phyloP scores from a whole-genome alignment of 139 green algal genomes.

The Medakamo hakoo region DNA sequence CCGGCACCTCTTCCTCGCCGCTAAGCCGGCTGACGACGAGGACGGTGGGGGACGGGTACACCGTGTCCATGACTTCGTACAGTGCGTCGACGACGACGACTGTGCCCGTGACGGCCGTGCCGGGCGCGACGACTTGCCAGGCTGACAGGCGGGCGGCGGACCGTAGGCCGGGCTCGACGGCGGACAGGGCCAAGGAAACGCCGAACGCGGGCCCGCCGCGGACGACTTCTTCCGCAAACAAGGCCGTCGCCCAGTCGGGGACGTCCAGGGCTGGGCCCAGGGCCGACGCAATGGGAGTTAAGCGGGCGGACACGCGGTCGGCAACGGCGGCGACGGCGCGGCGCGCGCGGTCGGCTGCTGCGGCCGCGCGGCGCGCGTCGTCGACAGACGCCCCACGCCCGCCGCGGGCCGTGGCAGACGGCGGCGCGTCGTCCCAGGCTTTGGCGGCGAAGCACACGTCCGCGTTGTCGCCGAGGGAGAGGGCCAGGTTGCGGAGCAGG shows the following conservation, averaged over 20 bases:
- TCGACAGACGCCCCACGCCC: conserved; percentile 51
- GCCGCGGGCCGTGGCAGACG: conserved; percentile 16
- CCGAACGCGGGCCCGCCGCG: conserved; percentile 84
- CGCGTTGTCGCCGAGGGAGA: conserved; percentile 83
- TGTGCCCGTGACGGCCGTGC: conserved; percentile 30
- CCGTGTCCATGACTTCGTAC: conserved; percentile 70
- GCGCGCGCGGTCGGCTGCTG: conserved; percentile 74
- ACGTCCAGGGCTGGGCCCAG: conserved; percentile 57
- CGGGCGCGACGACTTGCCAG: conserved; percentile 81
- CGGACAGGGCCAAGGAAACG: conserved; percentile 53
- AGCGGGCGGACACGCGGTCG: conserved; percentile 36
- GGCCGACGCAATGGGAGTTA: conserved; percentile 28
- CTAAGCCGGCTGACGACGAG: conserved; percentile 65
- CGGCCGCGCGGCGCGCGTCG: conserved; percentile 63
- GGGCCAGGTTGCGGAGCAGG: conserved; percentile 89
- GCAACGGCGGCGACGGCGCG: conserved; percentile 44
- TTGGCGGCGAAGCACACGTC: conserved; percentile 95
- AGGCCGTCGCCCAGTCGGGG: conserved; percentile 64
- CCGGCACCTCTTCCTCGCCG: conserved; percentile 88
- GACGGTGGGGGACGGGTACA: conserved; percentile 65
- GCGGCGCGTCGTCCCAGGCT: conserved; percentile 60
- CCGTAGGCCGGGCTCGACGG: conserved; percentile 60
- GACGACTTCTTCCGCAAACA: conserved; percentile 90
- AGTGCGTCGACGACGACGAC: conserved; percentile 57
- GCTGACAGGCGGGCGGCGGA: conserved; percentile 66